phyloP scores from a whole-genome alignment of 768 basidiomycete genomes.

The Tulasnella sp. region DNA sequence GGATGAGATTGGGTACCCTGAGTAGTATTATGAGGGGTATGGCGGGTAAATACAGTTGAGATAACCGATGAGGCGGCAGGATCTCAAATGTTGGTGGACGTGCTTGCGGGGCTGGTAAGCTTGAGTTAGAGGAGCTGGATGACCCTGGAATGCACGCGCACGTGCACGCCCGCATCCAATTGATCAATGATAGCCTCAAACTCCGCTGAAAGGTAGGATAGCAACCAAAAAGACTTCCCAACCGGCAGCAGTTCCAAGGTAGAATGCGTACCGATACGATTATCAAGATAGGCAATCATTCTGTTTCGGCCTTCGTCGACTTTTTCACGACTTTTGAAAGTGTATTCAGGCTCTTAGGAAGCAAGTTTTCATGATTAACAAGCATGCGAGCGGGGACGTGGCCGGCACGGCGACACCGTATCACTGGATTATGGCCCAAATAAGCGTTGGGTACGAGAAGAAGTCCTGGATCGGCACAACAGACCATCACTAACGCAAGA shows the following conservation, averaged over 20 bases:
- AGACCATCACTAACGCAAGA: constrained; percentile 10
- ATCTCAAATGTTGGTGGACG: not conserved
- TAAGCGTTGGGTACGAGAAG: no score
- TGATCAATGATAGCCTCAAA: not conserved
- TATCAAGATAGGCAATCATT: not conserved
- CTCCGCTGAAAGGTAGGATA: not conserved
- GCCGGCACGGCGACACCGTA: constrained; percentile 3
- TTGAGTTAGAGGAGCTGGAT: not conserved
- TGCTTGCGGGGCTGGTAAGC: not conserved
- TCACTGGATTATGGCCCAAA: constrained; percentile 11
- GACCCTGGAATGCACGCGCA: not conserved
- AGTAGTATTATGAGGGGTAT: not conserved
- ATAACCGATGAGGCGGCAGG: not conserved
- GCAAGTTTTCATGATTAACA: not conserved
- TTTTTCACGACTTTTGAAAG: constrained; percentile 26
- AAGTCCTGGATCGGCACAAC: not conserved
- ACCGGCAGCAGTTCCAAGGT: no score
- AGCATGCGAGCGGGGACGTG: not conserved
- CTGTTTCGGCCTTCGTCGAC: constrained; percentile 12
- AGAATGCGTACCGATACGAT: constrained; percentile 5
- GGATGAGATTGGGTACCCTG: not conserved
- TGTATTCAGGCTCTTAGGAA: not conserved
- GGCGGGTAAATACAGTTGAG: not conserved
- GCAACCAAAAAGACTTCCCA: not conserved
- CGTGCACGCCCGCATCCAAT: constrained; percentile 17